phyloP scores from a whole-genome alignment of 2,329 filamentous ascomycete genomes.

The Microdochium nivale region DNA sequence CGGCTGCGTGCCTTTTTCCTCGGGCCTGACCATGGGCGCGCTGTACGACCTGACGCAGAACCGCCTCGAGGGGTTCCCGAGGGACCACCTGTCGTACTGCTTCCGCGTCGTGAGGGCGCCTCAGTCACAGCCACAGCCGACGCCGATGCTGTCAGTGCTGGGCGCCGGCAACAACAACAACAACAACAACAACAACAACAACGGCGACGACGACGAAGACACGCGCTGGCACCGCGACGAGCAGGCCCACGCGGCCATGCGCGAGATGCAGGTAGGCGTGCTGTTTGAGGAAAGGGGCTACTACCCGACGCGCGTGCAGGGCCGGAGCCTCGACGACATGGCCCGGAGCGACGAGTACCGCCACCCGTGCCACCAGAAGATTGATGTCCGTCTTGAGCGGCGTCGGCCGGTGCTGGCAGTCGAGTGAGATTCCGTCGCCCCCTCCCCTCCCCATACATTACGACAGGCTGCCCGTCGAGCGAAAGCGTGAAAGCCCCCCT shows the following conservation, averaged over 20 bases:
- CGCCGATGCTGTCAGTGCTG: background rate
- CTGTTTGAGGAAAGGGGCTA: constrained; percentile 3
- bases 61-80: background rate
- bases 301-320: constrained; percentile 1
- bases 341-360: constrained; percentile 1
- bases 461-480: too few species aligned
- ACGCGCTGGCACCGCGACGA: background rate
- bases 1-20: background rate
- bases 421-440: background rate
- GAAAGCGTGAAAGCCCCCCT: too few species aligned
- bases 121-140: too few species aligned
- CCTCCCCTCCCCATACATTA: too few species aligned
- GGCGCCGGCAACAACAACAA: too few species aligned
- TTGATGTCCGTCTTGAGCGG: background rate
- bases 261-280: background rate
- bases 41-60: constrained; percentile 2
- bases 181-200: too few species aligned
- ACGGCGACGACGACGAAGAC: too few species aligned
- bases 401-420: background rate
- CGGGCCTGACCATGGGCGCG: constrained; percentile 1
- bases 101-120: constrained; percentile 1
- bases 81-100: background rate
- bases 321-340: background rate
- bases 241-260: background rate
- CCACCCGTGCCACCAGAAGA: background rate